Percentiles rank a stretch among this genome's conserved stretches.
Conservation (phyloP, 768 basidiomycete genomes). For the Suillus americanus region DNA sequence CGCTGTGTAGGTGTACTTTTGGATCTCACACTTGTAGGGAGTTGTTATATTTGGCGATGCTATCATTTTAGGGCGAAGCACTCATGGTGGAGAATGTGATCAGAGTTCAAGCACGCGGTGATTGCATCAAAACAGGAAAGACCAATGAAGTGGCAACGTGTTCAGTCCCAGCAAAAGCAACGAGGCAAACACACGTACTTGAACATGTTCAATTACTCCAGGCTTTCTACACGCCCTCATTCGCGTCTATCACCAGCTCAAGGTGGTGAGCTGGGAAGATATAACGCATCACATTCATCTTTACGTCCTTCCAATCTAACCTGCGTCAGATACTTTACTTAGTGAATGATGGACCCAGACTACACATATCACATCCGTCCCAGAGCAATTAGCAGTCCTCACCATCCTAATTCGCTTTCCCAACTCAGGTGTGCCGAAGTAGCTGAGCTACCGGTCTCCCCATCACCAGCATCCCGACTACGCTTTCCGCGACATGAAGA, state of each 20-base stretch:
- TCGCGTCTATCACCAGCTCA: conserved; percentile 33
- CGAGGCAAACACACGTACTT: conserved; percentile 29
- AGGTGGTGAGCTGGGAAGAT: conserved; percentile 30
- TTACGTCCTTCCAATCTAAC: conserved; percentile 15
- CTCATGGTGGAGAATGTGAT: conserved; percentile 4
- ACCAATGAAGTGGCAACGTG: conserved; percentile 27
- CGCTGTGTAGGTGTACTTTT: conserved; percentile 9
- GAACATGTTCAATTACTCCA: conserved; percentile 22
- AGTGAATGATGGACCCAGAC: conserved; percentile 28
- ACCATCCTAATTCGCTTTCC: conserved; percentile 16
- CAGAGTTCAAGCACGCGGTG: conserved; percentile 11
- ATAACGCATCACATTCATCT: conserved; percentile 22
- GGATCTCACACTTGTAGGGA: conserved; percentile 8
- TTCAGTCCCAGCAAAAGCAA: conserved; percentile 21
- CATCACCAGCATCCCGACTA: conserved; percentile 18
- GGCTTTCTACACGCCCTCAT: conserved; percentile 11
- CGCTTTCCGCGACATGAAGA: conserved; percentile 22
- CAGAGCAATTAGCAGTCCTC: conserved; percentile 16
- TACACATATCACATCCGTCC: conserved; percentile 28
- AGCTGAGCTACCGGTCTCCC: conserved; percentile 13
- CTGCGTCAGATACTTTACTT: conserved; percentile 9
- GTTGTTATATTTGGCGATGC: conserved; percentile 13
- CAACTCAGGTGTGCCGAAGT: conserved; percentile 23
- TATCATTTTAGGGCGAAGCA: conserved; percentile 15
- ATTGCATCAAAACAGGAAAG: conserved; percentile 14